A percentile compares a stretch with the other conserved stretches of the same genome.
Conservation (phyloP, 306 rosid species). For the Trifolium dubium region DNA sequence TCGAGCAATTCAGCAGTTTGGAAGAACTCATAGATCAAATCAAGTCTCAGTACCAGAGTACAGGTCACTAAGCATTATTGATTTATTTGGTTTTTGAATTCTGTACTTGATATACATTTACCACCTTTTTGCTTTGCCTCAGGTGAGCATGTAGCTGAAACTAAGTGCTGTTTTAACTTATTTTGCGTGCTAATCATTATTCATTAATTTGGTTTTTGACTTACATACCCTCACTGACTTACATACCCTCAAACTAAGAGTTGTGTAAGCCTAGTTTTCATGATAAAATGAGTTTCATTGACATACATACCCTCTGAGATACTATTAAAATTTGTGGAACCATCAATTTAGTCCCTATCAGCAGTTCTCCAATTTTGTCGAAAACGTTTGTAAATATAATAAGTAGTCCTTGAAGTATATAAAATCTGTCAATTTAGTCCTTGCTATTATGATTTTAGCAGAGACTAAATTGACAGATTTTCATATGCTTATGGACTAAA, state of each 20-base stretch:
- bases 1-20: slow-evolving; percentile 92
- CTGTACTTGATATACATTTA: neutral
- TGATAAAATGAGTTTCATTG: neutral
- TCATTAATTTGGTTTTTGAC: neutral
- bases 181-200: neutral
- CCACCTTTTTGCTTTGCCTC: slow-evolving; percentile 11
- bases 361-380: neutral
- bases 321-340: neutral
- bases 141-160: neutral
- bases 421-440: neutral
- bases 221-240: neutral
- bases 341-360: neutral
- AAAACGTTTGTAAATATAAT: neutral
- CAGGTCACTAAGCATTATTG: slow-evolving; percentile 55
- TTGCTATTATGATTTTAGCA: neutral
- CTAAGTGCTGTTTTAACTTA: neutral
- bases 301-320: neutral
- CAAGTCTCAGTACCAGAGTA: slow-evolving; percentile 94
- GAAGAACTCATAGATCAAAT: too few relatives aligned
- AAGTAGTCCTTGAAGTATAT: neutral
- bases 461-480: too few relatives aligned
- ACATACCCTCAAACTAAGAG: neutral
- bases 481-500: too few relatives aligned
- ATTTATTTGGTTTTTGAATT: slow-evolving; percentile 1
- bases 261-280: too few relatives aligned